Evolutionary conservation across 768 basidiomycete species (phyloP), one percentile per base, ranked within the genome.

Genomic region (Tulasnella sp.): DNA sequence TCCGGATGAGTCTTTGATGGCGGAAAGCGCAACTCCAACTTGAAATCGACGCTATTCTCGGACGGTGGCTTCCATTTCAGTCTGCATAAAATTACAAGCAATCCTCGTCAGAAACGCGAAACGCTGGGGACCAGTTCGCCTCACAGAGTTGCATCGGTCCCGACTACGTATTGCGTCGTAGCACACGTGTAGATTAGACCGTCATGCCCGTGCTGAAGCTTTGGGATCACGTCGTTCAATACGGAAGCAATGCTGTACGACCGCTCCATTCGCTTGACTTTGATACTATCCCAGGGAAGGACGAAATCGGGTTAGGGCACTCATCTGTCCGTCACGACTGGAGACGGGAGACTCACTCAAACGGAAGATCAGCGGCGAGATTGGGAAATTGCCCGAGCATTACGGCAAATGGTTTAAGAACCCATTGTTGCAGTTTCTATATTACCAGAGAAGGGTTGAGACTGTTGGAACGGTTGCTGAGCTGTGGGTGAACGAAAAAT

Each of bases 41-140:
- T 94, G 84, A 99, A 98, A 80, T 99, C 97, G 77, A 98, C 90
- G 1, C 95, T 95, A 79, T 99, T 99, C 78, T 98, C 96, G 1
- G 90, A 92, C 0, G 97, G 95, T 1, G 95, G 95, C 80, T 99
- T 99, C 97, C 97, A 99, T 80, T 99, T 99, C 77, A 99, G 80
- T 75, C 96, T 98, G 76, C 35, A 42, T 73, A 26, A 16, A n/a
- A n/a, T n/a, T n/a, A n/a, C n/a, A 39, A 68, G 32, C 47, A n/a
- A 37, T 0, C 16, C n/a, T 32, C 64, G 3, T 65, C 64, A 66
- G 35, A 34, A 41, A 19, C 22, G 0, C 19, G 12, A 7, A 16
- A 59, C 22, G 32, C 5, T 22, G 41, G 17, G 35, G 2, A 26
- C 19, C 41, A 36, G 64, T 9, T 35, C 17, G 16, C 81, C 88